phyloP scores from a whole-genome alignment of 345 rosid species.

The Sisymbrium irio region DNA sequence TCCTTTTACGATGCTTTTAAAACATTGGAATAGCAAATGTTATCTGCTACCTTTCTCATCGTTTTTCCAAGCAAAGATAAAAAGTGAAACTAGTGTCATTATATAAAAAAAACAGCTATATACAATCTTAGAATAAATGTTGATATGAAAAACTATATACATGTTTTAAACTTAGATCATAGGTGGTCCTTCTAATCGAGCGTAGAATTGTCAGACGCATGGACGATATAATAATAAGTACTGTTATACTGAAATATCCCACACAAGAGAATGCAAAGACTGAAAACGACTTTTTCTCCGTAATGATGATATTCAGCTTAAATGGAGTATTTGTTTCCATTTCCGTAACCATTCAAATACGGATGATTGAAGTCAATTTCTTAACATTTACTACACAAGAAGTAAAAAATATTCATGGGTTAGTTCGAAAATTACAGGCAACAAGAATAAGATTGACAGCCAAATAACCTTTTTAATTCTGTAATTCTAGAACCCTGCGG shows the following conservation, averaged over 20 bases:
- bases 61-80: conserved; percentile 3
- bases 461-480: neutral
- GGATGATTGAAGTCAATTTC: neutral
- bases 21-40: conserved; percentile 5
- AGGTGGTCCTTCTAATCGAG: neutral
- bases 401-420: neutral
- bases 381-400: neutral
- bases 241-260: neutral
- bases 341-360: conserved; percentile 15
- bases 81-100: conserved; percentile 13
- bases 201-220: conserved; percentile 27
- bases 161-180: neutral
- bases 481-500: neutral
- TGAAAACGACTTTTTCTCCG: conserved; percentile 11
- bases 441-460: neutral
- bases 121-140: neutral
- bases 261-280: neutral
- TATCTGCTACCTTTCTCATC: conserved; percentile 19
- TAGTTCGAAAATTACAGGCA: neutral
- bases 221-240: neutral
- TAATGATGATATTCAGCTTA: conserved; percentile 20
- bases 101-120: neutral
- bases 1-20: conserved; percentile 17
- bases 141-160: neutral
- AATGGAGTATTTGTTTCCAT: conserved; percentile 16